Evolutionary conservation across 116 monocot genomes (phyloP), one percentile per base, ranked within the genome.

Genomic region (Posidonia oceanica): DNA sequence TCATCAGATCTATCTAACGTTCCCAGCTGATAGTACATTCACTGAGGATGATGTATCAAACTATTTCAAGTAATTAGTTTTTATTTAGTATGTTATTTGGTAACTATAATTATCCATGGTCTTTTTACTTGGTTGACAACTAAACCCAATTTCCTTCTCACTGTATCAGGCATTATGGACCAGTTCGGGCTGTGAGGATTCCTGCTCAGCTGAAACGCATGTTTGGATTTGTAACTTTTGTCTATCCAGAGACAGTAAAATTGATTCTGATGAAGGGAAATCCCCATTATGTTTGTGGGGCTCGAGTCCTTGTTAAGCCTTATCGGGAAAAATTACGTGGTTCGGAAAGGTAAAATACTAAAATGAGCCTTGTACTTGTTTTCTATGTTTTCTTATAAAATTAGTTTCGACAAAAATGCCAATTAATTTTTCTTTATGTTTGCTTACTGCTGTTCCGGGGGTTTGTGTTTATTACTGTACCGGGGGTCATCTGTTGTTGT

Each of bases 171-270:
- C 80, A 80, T 48, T 96, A 65, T 74, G 96, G 96, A 4, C 84
- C 85, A 36, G 91, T 96, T 71, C 75, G 66, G 15, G 88, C 81
- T 76, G 96, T 96, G 42, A 84, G 96, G 75, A 89, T 96, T 64
- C 91, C 91, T 4, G 69, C 56, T n/a, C 88, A 89, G 65, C 81
- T 85, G 72, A 79, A 82, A 69, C 78, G 91, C 14, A 91, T 89
- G 96, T 96, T 78, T 79, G 96, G 91, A 21, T 96, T 96, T 75
- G 96, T 87, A 21, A 83, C 82, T 67, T 96, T 96, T 73, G 22
- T 74, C 17, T 71, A 77, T 44, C 66, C 86, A 0, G 83, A 89
- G 63, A 89, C 96, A 11, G 96, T 82, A 11, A 72, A 70, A 12
- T 14, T 59, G 12, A 79, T 96, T 56, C 62, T 96, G 36, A 68